phyloP scores from a whole-genome alignment of 306 rosid genomes.

The Medicago truncatula region MtrunA17r5.0-ANR NC_053049.1:24679501-24680000 shows the following conservation, averaged over 20 bases:
- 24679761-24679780: slow-evolving; percentile 41
- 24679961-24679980: slow-evolving; percentile 53
- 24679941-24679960: slow-evolving; percentile 91
- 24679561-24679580: neutral
- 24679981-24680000: slow-evolving; percentile 19
- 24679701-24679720: neutral
- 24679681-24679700: neutral
- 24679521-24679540: neutral
- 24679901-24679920: slow-evolving; percentile 84
- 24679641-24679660: neutral
- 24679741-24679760: neutral
- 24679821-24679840: slow-evolving; percentile 93
- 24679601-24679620: neutral
- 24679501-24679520: neutral
- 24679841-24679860: slow-evolving; percentile 94
- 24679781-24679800: slow-evolving; percentile 45
- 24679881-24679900: slow-evolving; percentile 88
- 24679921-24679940: slow-evolving; percentile 85
- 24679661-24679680: slow-evolving; percentile 2
- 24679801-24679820: slow-evolving; percentile 98
- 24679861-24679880: slow-evolving; percentile 95
- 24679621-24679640: neutral
- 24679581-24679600: neutral
- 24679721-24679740: neutral
- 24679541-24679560: neutral